phyloP scores from a whole-genome alignment of 2,329 filamentous ascomycete species.

The Thermochaetoides dissita region DNA sequence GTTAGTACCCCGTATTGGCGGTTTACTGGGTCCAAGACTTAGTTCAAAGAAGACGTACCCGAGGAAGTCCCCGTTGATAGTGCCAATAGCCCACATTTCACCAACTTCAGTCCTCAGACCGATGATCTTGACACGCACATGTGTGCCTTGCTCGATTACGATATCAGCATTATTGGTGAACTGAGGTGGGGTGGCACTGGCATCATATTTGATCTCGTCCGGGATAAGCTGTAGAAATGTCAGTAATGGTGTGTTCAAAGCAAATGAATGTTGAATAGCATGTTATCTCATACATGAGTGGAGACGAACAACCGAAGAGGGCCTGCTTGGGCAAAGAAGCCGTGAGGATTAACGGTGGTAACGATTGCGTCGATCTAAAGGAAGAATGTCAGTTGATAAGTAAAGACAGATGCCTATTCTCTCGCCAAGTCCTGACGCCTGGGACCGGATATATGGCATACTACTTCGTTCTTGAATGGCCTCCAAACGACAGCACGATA shows the following conservation, averaged over 20 bases:
- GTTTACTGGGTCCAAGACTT: no score
- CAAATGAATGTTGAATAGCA: no score
- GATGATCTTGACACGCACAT: constrained; percentile 86
- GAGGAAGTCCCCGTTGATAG: constrained; percentile 75
- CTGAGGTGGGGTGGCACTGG: constrained; percentile 89
- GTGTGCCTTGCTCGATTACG: constrained; percentile 84
- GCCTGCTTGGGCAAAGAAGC: constrained; percentile 77
- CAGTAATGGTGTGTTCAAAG: not conserved
- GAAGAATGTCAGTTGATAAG: constrained; percentile 4
- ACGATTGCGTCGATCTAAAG: constrained; percentile 82
- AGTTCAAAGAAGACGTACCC: constrained; percentile 33
- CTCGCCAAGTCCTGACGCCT: not conserved
- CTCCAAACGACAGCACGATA: constrained; percentile 96
- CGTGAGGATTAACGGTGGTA: constrained; percentile 77
- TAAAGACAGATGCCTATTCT: not conserved
- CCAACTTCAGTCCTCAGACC: constrained; percentile 87
- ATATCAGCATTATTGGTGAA: constrained; percentile 93
- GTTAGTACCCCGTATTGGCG: no score
- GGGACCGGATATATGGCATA: constrained; percentile 32
- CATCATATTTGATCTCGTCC: constrained; percentile 81
- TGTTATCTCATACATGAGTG: constrained; percentile 49
- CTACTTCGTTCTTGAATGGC: constrained; percentile 95
- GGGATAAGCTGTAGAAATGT: constrained; percentile 63
- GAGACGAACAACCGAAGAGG: constrained; percentile 69
- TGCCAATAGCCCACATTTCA: constrained; percentile 92